phyloP scores from a whole-genome alignment of 768 basidiomycete genomes.

The Lactarius sp. region DNA sequence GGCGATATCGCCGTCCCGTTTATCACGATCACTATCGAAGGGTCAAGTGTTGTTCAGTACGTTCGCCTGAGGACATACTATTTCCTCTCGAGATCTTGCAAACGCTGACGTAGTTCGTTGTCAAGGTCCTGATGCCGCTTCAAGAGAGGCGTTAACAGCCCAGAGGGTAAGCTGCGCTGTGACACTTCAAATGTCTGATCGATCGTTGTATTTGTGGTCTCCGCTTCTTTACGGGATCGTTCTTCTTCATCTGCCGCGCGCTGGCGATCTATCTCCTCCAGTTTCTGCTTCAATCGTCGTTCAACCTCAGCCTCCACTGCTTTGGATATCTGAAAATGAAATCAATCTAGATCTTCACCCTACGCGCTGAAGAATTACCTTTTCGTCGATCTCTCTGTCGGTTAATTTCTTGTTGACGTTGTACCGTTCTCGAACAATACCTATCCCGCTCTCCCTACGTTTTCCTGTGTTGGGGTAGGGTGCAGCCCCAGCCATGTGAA shows the following conservation, averaged over 20 bases:
- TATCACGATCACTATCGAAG: constrained; percentile 51
- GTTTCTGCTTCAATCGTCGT: constrained; percentile 63
- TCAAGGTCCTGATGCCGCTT: constrained; percentile 66
- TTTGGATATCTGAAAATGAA: constrained; percentile 51
- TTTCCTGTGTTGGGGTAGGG: constrained; percentile 19
- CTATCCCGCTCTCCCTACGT: constrained; percentile 24
- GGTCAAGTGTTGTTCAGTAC: not conserved
- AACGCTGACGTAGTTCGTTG: constrained; percentile 55
- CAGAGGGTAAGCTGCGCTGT: constrained; percentile 35
- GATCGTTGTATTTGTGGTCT: constrained; percentile 36
- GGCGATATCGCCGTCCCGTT: constrained; percentile 55
- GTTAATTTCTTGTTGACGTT: constrained; percentile 37
- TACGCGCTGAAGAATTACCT: constrained; percentile 40
- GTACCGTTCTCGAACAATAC: constrained; percentile 15
- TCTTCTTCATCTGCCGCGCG: constrained; percentile 28
- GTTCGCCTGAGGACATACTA: constrained; percentile 45
- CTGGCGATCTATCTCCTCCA: constrained; percentile 37
- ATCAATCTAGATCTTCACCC: not conserved
- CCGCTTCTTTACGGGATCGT: constrained; percentile 24
- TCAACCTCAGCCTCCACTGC: constrained; percentile 75
- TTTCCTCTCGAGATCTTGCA: constrained; percentile 67
- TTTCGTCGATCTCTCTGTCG: constrained; percentile 70
- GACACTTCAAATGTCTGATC: constrained; percentile 29
- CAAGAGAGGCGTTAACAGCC: constrained; percentile 56
- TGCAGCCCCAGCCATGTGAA: constrained; percentile 13